Evolutionary conservation across 768 basidiomycete genomes (phyloP), one percentile per base, ranked within the genome.

Genomic region (Pleurotus tuoliensis): DNA sequence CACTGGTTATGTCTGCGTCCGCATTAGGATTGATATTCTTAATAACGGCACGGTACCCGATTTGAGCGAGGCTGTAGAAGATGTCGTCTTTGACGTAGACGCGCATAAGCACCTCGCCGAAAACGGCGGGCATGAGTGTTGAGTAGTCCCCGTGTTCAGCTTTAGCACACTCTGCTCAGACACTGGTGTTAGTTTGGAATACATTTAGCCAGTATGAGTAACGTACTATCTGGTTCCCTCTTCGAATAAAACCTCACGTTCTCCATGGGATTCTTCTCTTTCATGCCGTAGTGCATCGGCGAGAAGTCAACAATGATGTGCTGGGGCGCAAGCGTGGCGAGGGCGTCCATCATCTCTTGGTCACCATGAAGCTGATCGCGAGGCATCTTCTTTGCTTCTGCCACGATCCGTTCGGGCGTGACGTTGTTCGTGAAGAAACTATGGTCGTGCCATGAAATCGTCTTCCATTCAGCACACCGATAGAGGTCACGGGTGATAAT

Each of bases 221-320:
- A 67, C 77, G 57, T 63, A 91, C 89, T 62, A 56, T 84, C 68
- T 0, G 81, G 82, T 15, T 79, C 74, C 12, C 75, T 71, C 67
- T 92, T 92, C 0, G 84, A 82, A 63, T 91, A 92, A 64, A 92
- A 94, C 64, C 77, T 82, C 53, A 91, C 81, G 13, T 70, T 76
- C 45, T 86, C 79, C 46, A 92, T 64, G 1, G 92, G 92, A 62
- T 89, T 90, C 59, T 73, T 67, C 44, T 82, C 81, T 60, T 80
- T 74, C 83, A 87, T 89, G 3, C 91, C 92, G 62, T 88, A 87
- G 64, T 93, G 92, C 77, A 92, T 76, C n/a, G 66, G 62, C 1
- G 82, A 68, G 12, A 84, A 72, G 49, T 85, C 80, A 18, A 93
- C 87, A 40, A 87, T 80, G 27, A 93, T 74, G 53, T 90, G 79